Base-by-base conservation (phyloP, 352 stramenopile genomes). In the Phytopythium kandeliae region DNA sequence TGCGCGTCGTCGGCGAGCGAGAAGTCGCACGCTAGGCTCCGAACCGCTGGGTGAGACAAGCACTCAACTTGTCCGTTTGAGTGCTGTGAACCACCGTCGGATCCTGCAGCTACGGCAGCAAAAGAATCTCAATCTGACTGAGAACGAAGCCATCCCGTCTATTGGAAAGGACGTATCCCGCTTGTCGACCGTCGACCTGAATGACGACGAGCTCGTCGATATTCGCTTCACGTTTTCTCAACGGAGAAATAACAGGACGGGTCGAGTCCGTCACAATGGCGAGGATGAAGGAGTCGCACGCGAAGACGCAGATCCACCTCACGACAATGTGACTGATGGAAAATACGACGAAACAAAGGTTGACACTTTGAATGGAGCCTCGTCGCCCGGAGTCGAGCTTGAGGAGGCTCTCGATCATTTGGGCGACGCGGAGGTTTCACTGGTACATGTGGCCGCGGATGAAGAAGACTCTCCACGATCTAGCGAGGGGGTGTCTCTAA, bases 181-280 rank as follows among this genome's bases (percentile, higher is more conserved):
- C 16, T 25, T 28, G 9, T 5, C 35, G 5, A 22, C 22, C 8
- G 43, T 55, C 10, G 31, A 44, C 24, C 34, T 72, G 9, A 55
- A 60, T n/a, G 55, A 71, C 48, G 69, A 62, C 33, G 71, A 64
- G 17, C 60, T 85, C 1, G 64, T 85, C 17, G 60, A 67, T 22
- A 67, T 89, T 21, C 67, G 72, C 6, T 86, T 86, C 44, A 85
- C 72, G 4, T 82, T 83, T 55, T 82, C 69, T 2, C 60, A 66
- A 28, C 55, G 60, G 26, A 46, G 26, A 17, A 48, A 43, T 10
- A 13, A 17, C 16, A 53, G 8, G 41, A 24, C 56, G 8, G 59
- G 62, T 54, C 28, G 45, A 17, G 25, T 41, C 44, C 46, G 52
- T 58, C 31, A 34, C 58, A 24, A 25, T 54, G 16, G n/a, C 16